phyloP scores from a whole-genome alignment of 225 moss, liverwort and hornwort species.

The Sphagnum tenellum region DNA sequence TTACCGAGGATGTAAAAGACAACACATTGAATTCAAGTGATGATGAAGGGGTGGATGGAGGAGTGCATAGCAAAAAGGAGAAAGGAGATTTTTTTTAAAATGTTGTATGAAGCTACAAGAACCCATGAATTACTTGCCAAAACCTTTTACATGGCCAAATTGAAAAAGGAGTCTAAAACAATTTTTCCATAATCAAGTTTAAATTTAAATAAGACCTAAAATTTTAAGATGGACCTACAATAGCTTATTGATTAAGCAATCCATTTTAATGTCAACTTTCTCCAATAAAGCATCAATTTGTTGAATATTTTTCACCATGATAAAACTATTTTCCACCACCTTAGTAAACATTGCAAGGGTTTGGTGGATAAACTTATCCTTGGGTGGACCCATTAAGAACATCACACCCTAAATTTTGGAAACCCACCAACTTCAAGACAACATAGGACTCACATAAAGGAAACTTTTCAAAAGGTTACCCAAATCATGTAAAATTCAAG shows the following conservation, averaged over 20 bases:
- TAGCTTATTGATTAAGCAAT: background rate
- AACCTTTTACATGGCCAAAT: background rate
- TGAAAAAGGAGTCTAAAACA: background rate
- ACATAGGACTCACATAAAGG: too few species aligned
- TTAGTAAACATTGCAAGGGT: slow-evolving; percentile 1
- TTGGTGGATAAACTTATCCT: too few species aligned
- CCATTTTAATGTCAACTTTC: background rate
- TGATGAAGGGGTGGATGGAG: background rate
- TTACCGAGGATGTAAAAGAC: background rate
- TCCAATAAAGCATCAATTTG: background rate
- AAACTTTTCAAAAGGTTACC: too few species aligned
- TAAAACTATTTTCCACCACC: slow-evolving; percentile 1
- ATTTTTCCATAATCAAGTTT: background rate
- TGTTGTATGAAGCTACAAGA: background rate
- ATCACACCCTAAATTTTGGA: too few species aligned
- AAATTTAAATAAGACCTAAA: background rate
- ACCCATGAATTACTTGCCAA: background rate
- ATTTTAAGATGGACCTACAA: too few species aligned
- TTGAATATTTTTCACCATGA: slow-evolving; percentile 1
- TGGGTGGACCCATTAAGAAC: too few species aligned
- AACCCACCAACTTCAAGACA: too few species aligned
- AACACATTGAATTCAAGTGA: background rate
- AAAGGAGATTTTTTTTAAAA: background rate
- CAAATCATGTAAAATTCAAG: too few species aligned
- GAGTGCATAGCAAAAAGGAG: background rate